phyloP scores from a whole-genome alignment of 371 early-diverging fungal genomes.

The Mortierella sp. region DNA sequence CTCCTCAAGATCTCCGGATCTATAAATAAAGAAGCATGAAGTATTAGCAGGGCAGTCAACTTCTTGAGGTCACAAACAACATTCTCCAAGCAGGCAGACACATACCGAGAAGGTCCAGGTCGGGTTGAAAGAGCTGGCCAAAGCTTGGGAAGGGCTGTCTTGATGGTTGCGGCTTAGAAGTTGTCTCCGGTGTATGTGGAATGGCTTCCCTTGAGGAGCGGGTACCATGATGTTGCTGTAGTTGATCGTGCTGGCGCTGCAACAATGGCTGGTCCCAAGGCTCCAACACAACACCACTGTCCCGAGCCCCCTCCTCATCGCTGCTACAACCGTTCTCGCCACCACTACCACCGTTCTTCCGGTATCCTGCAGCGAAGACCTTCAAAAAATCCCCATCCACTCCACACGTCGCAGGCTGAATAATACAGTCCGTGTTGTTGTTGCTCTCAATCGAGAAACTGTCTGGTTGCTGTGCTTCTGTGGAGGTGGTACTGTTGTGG shows the following conservation, averaged over 20 bases:
- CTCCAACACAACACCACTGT: not conserved
- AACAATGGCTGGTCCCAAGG: not conserved
- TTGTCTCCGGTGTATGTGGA: not conserved
- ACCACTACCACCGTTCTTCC: not conserved
- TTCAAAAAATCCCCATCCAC: not conserved
- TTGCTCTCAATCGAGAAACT: not conserved
- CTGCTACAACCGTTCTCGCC: not conserved
- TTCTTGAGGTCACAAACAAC: not conserved
- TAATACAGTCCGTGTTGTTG: not conserved
- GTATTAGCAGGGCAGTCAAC: not conserved
- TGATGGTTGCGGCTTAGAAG: not conserved
- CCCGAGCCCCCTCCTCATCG: not conserved
- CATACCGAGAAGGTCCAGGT: conserved; percentile 11
- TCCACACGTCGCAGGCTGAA: not conserved
- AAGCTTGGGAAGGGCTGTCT: conserved; percentile 21
- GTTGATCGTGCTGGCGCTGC: not conserved
- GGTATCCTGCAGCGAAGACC: not conserved
- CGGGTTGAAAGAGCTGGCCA: conserved; percentile 26
- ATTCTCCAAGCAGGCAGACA: not conserved
- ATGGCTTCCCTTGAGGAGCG: not conserved
- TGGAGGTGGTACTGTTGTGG: not conserved
- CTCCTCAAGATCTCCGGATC: conserved; percentile 7
- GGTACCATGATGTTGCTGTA: no score
- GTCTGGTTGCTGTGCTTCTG: conserved; percentile 1
- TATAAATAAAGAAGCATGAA: not conserved